These are phyloP conservation scores for Clonostachys byssicola DNA, from an alignment of 2,329 filamentous ascomycete genomes.

Conservation along the genomic window DNA sequence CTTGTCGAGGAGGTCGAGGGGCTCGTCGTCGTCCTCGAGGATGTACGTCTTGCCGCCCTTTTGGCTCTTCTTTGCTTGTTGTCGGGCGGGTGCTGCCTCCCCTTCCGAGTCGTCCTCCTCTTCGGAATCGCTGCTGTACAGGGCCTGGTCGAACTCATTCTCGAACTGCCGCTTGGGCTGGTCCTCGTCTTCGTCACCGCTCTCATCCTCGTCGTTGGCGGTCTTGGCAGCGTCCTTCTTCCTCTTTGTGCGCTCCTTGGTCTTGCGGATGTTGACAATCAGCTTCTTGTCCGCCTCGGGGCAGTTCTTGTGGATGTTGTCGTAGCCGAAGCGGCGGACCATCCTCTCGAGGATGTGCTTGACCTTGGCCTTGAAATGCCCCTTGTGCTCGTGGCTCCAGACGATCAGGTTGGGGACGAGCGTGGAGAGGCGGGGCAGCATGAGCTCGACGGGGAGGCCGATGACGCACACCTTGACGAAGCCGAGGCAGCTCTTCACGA, in stretches of 20 bases:
- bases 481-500: constrained; percentile 88
- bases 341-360: constrained; percentile 97
- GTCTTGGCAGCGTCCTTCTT: constrained; percentile 70
- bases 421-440: constrained; percentile 71
- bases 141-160: constrained; percentile 92
- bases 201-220: constrained; percentile 52
- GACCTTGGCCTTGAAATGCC: constrained; percentile 93
- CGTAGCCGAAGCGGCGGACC: constrained; percentile 84
- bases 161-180: constrained; percentile 64
- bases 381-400: constrained; percentile 98
- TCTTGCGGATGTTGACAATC: constrained; percentile 92
- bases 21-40: constrained; percentile 90
- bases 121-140: constrained; percentile 73
- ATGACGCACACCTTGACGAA: constrained; percentile 97
- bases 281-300: constrained; percentile 87
- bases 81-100: constrained; percentile 45
- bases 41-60: constrained; percentile 76
- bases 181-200: constrained; percentile 48
- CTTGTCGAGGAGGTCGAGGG: constrained; percentile 87
- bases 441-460: constrained; percentile 72
- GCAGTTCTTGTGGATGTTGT: constrained; percentile 73
- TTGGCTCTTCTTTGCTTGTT: constrained; percentile 41
- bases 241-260: constrained; percentile 83
- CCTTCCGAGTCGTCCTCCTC: constrained; percentile 47
- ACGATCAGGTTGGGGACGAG: constrained; percentile 88